Evolutionary conservation across 768 basidiomycete genomes (phyloP), one percentile per base, ranked within the genome.

Genomic region (Cantharellus cinnabarinus): DNA sequence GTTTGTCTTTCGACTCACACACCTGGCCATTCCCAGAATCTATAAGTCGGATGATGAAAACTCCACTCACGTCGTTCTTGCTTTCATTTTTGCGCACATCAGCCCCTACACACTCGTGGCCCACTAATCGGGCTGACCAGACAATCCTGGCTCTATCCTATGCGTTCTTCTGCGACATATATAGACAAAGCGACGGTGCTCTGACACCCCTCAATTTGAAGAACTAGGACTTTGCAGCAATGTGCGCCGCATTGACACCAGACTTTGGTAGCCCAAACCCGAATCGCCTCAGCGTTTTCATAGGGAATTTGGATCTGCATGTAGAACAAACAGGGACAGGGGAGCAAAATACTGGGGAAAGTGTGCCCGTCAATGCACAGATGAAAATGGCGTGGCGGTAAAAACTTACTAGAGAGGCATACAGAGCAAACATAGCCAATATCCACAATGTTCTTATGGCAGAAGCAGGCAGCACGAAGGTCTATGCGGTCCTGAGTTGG

Each of bases 361-460:
- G 57, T 4, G 40, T 39, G 50, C 39, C 50, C 37, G 51, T 37
- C 29, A 48, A 15, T 7, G 15, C 40, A 34, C 44, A 7, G 44
- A 35, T 44, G 38, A 41, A 50, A 2, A 29, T 40, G 20, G 48
- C 61, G 38, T 3, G 14, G 41, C 2, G 50, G 7, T 3, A 44
- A 5, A 5, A 2, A 76, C 88, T 60, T 64, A 95, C 93, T 98
- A 37, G 90, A 94, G 39, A 99, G 71, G 68, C 95, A 99, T 40
- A 99, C 91, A n/a, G 90, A 94, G 68, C 95, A 99, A 29, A 99
- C 91, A 64, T 91, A 99, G 58, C 91, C 95, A 58, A 98, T 79
- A 67, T 98, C 94, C 44, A 98, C 80, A 54, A 95, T 94, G 58
- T 84, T 83, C 69, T 97, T 95, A 71, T 98, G 95, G 72, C 95